phyloP scores from a whole-genome alignment of 352 stramenopile species.

The Phytophthora foliorum region DNA sequence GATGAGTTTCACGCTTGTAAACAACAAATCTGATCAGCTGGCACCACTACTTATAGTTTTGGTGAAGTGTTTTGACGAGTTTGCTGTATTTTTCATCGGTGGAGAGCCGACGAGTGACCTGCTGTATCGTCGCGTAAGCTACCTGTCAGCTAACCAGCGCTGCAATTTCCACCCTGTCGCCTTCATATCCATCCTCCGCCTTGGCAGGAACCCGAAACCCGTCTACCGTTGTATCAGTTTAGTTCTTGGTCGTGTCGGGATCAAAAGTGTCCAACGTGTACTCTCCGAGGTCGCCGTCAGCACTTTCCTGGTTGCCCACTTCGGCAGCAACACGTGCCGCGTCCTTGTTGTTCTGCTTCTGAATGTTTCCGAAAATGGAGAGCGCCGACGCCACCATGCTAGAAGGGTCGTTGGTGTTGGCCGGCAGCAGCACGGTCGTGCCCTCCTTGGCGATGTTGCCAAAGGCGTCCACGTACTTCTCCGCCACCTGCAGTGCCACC shows the following conservation, averaged over 20 bases:
- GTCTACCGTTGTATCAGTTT: conserved; percentile 15
- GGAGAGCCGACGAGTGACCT: neutral
- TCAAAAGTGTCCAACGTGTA: conserved; percentile 80
- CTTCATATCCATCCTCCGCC: conserved; percentile 13
- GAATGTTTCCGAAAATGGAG: conserved; percentile 90
- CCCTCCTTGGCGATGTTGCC: conserved; percentile 91
- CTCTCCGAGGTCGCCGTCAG: conserved; percentile 41
- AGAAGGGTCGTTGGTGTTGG: conserved; percentile 86
- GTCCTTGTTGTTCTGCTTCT: conserved; percentile 73
- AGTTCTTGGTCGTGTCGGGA: conserved; percentile 44
- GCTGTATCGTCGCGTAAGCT: conserved; percentile 1
- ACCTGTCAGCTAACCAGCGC: neutral
- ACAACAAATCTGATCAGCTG: neutral
- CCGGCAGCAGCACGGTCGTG: conserved; percentile 87
- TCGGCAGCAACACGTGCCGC: conserved; percentile 34
- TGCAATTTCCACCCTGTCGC: neutral
- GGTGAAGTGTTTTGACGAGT: conserved; percentile 15
- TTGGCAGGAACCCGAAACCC: conserved; percentile 1
- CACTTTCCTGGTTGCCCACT: conserved; percentile 13
- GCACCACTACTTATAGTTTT: no score
- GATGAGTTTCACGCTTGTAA: no score
- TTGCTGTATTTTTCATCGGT: conserved; percentile 31
- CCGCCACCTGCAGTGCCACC: conserved; percentile 87
- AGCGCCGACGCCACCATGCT: conserved; percentile 92
- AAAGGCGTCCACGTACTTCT: conserved; percentile 95